Conservation (phyloP, 352 stramenopile genomes). For the Halophytophthora polymorphica region DNA sequence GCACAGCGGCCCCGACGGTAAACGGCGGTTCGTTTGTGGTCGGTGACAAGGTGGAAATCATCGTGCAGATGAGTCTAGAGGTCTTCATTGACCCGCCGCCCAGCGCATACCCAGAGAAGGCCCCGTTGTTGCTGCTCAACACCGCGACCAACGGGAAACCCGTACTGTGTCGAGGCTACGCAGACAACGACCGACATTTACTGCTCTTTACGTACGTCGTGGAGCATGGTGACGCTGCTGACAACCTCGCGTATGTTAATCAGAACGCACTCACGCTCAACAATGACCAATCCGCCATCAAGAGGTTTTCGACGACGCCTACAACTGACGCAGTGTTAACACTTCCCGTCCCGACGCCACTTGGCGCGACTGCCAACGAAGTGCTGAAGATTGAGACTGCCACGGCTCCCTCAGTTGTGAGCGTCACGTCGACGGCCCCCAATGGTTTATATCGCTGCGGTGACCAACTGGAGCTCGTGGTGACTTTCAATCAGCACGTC, state of each 20-base stretch:
- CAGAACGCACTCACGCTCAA: slow-evolving; percentile 66
- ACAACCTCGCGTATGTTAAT: slow-evolving; percentile 57
- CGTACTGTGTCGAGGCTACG: slow-evolving; percentile 63
- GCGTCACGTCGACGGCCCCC: slow-evolving; percentile 41
- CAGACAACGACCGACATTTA: slow-evolving; percentile 43
- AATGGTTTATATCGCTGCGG: slow-evolving; percentile 63
- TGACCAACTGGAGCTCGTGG: slow-evolving; percentile 54
- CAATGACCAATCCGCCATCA: slow-evolving; percentile 72
- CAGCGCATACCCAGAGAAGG: slow-evolving; percentile 68
- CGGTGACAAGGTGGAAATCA: slow-evolving; percentile 74
- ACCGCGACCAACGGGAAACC: slow-evolving; percentile 36
- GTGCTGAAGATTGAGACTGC: slow-evolving; percentile 63
- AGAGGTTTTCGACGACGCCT: slow-evolving; percentile 77
- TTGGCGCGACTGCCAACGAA: slow-evolving; percentile 33
- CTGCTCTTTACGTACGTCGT: slow-evolving; percentile 78
- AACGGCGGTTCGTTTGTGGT: slow-evolving; percentile 74
- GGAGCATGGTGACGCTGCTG: slow-evolving; percentile 41
- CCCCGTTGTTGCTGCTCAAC: slow-evolving; percentile 63
- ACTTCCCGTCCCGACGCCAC: slow-evolving; percentile 42
- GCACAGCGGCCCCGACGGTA: slow-evolving; percentile 45
- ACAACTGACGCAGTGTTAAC: slow-evolving; percentile 64
- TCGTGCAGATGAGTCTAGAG: slow-evolving; percentile 68
- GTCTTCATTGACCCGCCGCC: slow-evolving; percentile 79
- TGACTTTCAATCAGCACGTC: slow-evolving; percentile 72
- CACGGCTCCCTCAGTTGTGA: slow-evolving; percentile 45